phyloP scores from a whole-genome alignment of 768 basidiomycete species.

The Tricholoma terreum region DNA sequence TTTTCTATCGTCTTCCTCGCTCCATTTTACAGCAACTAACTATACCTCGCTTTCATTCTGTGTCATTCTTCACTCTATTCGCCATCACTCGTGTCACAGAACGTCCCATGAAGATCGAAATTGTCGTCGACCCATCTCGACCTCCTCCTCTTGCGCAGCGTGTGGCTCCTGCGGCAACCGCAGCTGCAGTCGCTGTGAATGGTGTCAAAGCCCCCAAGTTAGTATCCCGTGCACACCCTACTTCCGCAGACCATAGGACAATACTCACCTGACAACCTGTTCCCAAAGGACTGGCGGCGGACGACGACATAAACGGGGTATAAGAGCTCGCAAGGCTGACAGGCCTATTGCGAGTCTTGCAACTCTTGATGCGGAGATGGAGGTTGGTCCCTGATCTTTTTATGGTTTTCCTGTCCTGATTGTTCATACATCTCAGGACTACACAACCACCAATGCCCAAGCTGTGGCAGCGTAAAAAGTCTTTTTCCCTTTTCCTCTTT shows the following conservation, averaged over 20 bases:
- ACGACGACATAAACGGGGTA: conserved; percentile 38
- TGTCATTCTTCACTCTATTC: conserved; percentile 24
- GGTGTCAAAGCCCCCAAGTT: conserved; percentile 30
- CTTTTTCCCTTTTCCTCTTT: conserved; percentile 13
- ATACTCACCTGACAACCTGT: conserved; percentile 5
- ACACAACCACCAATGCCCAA: conserved; percentile 58
- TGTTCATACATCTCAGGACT: conserved; percentile 47
- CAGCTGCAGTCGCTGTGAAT: conserved; percentile 26
- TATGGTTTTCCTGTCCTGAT: not conserved
- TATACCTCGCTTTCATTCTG: conserved; percentile 38
- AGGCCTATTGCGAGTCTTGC: conserved; percentile 80
- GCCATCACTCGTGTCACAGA: conserved; percentile 51
- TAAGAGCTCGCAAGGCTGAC: conserved; percentile 49
- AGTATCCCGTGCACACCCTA: conserved; percentile 12
- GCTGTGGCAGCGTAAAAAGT: conserved; percentile 35
- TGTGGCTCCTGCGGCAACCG: conserved; percentile 62
- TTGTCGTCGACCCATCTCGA: conserved; percentile 83
- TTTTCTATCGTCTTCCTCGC: conserved; percentile 29
- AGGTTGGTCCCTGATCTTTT: conserved; percentile 46
- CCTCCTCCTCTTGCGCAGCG: conserved; percentile 74
- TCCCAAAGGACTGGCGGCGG: conserved; percentile 25
- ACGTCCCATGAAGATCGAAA: conserved; percentile 98
- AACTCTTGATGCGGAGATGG: conserved; percentile 97
- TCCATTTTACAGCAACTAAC: conserved; percentile 47
- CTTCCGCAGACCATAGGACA: conserved; percentile 1